Evolutionary conservation across 2,329 filamentous ascomycete species (phyloP).

Genomic region (Fusarium sp.): DNA sequence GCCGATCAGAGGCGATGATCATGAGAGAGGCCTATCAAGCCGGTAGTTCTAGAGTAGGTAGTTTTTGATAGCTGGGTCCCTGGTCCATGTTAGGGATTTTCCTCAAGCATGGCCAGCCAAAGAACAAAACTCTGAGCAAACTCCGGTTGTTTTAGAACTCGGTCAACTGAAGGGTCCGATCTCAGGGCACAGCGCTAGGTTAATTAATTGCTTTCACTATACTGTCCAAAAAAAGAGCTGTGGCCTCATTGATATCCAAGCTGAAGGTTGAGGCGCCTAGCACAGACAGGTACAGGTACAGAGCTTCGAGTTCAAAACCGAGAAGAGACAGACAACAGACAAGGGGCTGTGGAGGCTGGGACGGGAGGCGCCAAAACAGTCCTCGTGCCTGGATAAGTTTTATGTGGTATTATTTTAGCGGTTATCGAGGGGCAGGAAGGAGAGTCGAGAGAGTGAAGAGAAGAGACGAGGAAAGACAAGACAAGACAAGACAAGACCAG

Average conservation of each 20-base stretch:
- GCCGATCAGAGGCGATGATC: slow-evolving; percentile 30
- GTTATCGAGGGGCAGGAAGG: slow-evolving; percentile 24
- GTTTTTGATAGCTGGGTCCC: slow-evolving; percentile 1
- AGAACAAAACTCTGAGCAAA: slow-evolving; percentile 13
- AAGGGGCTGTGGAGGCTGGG: slow-evolving; percentile 31
- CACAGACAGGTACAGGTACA: slow-evolving; percentile 1
- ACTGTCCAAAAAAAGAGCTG: slow-evolving; percentile 16
- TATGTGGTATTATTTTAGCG: slow-evolving; percentile 6
- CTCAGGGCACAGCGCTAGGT: background rate
- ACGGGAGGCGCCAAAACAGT: slow-evolving; percentile 20
- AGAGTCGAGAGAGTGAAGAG: background rate
- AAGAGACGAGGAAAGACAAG: slow-evolving; percentile 1
- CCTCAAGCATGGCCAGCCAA: slow-evolving; percentile 7
- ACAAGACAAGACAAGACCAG: background rate
- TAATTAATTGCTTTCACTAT: background rate
- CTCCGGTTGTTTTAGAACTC: slow-evolving; percentile 24
- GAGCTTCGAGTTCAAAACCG: slow-evolving; percentile 19
- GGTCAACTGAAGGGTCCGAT: slow-evolving; percentile 24
- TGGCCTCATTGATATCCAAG: slow-evolving; percentile 33
- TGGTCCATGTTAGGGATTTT: slow-evolving; percentile 12
- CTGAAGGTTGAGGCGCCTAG: slow-evolving; percentile 11
- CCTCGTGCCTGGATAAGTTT: slow-evolving; percentile 29
- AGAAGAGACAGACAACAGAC: slow-evolving; percentile 23
- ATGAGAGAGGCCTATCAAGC: background rate
- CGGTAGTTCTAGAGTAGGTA: background rate